These are phyloP conservation scores for Borealophlyctis nickersoniae DNA, from an alignment of 192 early-diverging fungal species.

Conservation along the genomic window DNA sequence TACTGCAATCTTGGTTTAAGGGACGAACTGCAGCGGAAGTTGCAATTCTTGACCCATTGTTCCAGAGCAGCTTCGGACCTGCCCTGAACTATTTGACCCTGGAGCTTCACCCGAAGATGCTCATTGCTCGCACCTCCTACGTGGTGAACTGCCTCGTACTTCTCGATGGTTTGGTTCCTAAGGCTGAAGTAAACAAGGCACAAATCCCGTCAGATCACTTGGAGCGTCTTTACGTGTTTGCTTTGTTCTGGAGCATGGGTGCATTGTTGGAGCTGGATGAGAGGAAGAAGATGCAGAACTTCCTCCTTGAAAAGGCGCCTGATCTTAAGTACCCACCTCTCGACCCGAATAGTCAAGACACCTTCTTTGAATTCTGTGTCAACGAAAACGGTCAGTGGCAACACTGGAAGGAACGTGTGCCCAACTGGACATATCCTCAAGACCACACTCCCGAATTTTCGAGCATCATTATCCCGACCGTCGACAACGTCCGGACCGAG, in stretches of 20 bases:
- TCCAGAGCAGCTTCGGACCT: conserved; percentile 46
- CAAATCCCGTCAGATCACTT: conserved; percentile 48
- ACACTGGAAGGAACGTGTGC: conserved; percentile 59
- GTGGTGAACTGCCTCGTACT: conserved; percentile 52
- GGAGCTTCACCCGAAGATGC: conserved; percentile 61
- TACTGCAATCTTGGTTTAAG: conserved; percentile 65
- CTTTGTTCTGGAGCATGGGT: conserved; percentile 57
- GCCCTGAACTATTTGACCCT: conserved; percentile 40
- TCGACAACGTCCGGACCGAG: conserved; percentile 61
- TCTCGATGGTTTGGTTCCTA: conserved; percentile 56
- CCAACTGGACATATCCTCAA: conserved; percentile 52
- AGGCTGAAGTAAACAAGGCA: conserved; percentile 54
- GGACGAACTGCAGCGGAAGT: conserved; percentile 47
- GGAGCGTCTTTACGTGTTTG: conserved; percentile 57
- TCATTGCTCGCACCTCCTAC: conserved; percentile 48
- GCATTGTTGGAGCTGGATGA: conserved; percentile 62
- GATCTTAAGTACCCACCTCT: conserved; percentile 57
- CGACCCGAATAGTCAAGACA: conserved; percentile 49
- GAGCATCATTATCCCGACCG: conserved; percentile 63
- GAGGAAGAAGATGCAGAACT: conserved; percentile 59
- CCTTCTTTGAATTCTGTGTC: conserved; percentile 63
- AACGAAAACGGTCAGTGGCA: conserved; percentile 55
- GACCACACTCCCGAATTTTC: conserved; percentile 61
- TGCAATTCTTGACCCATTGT: conserved; percentile 53
- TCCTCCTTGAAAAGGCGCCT: conserved; percentile 47